Evolutionary conservation across 345 rosid species (phyloP).

Genomic region (Boechera stricta): DNA sequence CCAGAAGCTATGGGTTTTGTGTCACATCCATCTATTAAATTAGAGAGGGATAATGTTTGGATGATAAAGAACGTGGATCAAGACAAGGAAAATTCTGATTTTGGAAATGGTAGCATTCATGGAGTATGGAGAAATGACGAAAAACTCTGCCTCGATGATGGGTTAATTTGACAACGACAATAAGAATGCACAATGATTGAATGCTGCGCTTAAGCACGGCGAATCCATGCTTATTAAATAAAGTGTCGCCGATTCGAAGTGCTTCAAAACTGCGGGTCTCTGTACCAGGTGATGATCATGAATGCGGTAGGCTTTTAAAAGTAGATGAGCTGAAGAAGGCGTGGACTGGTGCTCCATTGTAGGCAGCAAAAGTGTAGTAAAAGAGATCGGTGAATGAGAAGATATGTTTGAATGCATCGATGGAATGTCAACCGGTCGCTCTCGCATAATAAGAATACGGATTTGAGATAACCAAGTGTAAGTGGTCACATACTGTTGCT

Average conservation of each 20-base stretch:
- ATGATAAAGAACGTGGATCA: too few relatives aligned
- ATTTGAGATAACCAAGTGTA: conserved; percentile 23
- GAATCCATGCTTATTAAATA: neutral
- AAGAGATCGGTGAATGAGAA: conserved; percentile 1
- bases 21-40: too few relatives aligned
- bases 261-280: neutral
- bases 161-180: neutral
- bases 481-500: too few relatives aligned
- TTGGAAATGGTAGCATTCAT: too few relatives aligned
- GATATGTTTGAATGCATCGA: conserved; percentile 3
- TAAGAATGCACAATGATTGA: neutral
- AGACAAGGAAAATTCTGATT: too few relatives aligned
- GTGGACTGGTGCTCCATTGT: conserved; percentile 31
- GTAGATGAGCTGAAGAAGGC: conserved; percentile 27
- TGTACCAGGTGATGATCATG: conserved; percentile 25
- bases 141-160: neutral
- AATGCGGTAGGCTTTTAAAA: conserved; percentile 24
- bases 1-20: too few relatives aligned
- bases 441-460: conserved; percentile 22
- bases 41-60: too few relatives aligned
- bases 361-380: neutral
- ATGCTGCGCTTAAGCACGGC: too few relatives aligned
- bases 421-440: conserved; percentile 33
- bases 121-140: too few relatives aligned
- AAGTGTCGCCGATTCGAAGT: neutral